Evolutionary conservation across 1,284 basidiomycete genomes (phyloP), one percentile per base, ranked within the genome.

Genomic region (Gymnopus androsaceus): DNA sequence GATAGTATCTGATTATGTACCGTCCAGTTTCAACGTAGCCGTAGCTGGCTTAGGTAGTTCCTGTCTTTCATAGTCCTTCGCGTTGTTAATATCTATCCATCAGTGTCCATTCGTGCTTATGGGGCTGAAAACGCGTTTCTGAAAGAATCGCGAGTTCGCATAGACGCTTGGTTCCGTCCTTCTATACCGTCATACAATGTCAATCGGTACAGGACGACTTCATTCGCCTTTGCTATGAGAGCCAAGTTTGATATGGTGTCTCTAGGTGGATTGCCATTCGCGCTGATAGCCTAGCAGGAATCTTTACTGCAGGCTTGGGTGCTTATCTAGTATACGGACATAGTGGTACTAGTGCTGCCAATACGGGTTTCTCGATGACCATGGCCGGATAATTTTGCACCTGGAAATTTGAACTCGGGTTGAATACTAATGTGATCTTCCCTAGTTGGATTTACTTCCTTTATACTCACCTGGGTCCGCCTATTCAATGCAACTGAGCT

Each of bases 31-130:
- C 45, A 40, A 30, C 15, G 50, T 54, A 21, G 50, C 54, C 14
- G 55, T 56, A 37, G 25, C 49, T 17, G 54, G 54, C 37, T 17
- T 59, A 19, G 50, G 57, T 59, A 37, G n/a, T n/a, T n/a, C n/a
- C n/a, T 51, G 54, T n/a, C n/a, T n/a, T n/a, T n/a, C n/a, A n/a
- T n/a, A n/a, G n/a, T n/a, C 34, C 23, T 33, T 3, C 19, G 4
- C 21, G 7, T 8, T 31, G n/a, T n/a, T n/a, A n/a, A n/a, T 12
- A 14, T 14, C 6, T 38, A 6, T 21, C 19, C 34, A 40, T 52
- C 11, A 59, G 57, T 54, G 12, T 59, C 57, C n/a, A 59, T 59
- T 31, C 54, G 57, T 11, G 57, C 57, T 2, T 59, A 53, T 33
- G 57, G 57, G 19, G 49, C 50, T 4, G 42, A 59, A 53, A 38